These are phyloP conservation scores for Rhizomucor miehei DNA, from an alignment of 371 early-diverging fungal species.

Conservation along the genomic window DNA sequence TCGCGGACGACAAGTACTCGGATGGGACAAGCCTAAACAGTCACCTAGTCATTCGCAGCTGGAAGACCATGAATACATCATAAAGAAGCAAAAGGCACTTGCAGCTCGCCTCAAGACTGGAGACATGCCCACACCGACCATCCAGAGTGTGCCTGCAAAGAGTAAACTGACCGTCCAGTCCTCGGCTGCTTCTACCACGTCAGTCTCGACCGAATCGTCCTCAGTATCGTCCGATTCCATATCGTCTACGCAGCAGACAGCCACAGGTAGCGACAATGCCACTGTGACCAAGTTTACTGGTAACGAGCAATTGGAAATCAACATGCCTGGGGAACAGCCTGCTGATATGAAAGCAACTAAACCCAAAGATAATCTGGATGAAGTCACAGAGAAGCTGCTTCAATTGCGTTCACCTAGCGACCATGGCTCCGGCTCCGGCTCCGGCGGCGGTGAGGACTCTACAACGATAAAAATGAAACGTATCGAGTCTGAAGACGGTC, in stretches of 20 bases:
- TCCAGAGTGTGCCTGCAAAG: conserved; percentile 5
- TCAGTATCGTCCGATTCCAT: conserved; percentile 8
- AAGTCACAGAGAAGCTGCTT: conserved; percentile 11
- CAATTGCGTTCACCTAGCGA: conserved; percentile 12
- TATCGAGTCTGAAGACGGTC: not conserved
- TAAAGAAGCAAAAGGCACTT: conserved; percentile 9
- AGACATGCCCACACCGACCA: not conserved
- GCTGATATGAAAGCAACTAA: not conserved
- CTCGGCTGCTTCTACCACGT: conserved; percentile 8
- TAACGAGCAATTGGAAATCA: conserved; percentile 2
- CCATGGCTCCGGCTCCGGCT: not conserved
- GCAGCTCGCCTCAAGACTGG: conserved; percentile 6
- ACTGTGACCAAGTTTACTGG: not conserved
- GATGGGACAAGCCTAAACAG: conserved; percentile 36
- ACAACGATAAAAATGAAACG: not conserved
- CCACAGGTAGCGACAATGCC: not conserved
- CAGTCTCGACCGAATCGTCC: conserved; percentile 8
- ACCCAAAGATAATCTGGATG: conserved; percentile 5
- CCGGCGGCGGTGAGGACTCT: not conserved
- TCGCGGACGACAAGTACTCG: conserved; percentile 48
- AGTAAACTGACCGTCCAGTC: not conserved
- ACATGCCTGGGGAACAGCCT: not conserved
- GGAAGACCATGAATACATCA: conserved; percentile 7
- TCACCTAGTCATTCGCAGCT: not conserved
- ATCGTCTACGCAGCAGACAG: not conserved